Conservation (phyloP, 345 rosid genomes). For the Populus tremula region DNA sequence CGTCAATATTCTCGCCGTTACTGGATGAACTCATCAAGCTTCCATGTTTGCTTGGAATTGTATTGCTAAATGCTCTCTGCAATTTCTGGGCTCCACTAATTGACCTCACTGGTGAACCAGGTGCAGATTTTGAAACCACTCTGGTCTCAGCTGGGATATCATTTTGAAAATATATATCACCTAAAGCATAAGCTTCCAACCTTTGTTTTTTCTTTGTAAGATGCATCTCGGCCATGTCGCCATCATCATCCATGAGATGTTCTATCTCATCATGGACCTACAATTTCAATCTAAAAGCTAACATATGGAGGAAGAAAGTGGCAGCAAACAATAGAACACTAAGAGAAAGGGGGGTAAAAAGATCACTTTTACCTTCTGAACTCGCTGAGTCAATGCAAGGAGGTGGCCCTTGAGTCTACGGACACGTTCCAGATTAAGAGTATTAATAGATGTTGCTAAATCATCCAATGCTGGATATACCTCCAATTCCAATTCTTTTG, state of each 20-base stretch:
- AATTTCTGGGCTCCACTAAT: constrained; percentile 48
- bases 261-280: constrained; percentile 94
- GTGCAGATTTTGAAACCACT: constrained; percentile 68
- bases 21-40: constrained; percentile 66
- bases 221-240: constrained; percentile 99
- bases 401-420: constrained; percentile 89
- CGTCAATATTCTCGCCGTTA: constrained; percentile 66
- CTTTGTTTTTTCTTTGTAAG: constrained; percentile 85
- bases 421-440: constrained; percentile 81
- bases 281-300: constrained; percentile 26
- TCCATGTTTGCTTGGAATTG: constrained; percentile 60
- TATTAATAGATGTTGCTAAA: constrained; percentile 73
- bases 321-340: neutral
- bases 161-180: constrained; percentile 39
- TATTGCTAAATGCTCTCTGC: constrained; percentile 84
- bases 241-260: constrained; percentile 97
- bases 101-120: constrained; percentile 76
- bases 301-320: constrained; percentile 15
- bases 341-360: neutral
- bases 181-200: constrained; percentile 55
- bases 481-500: constrained; percentile 81
- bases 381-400: constrained; percentile 84
- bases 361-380: constrained; percentile 67
- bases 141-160: constrained; percentile 31
- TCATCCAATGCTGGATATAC: constrained; percentile 88